Evolutionary conservation across 2,329 filamentous ascomycete genomes (phyloP), one percentile per base, ranked within the genome.

Genomic region (Cladosporium sp.): DNA sequence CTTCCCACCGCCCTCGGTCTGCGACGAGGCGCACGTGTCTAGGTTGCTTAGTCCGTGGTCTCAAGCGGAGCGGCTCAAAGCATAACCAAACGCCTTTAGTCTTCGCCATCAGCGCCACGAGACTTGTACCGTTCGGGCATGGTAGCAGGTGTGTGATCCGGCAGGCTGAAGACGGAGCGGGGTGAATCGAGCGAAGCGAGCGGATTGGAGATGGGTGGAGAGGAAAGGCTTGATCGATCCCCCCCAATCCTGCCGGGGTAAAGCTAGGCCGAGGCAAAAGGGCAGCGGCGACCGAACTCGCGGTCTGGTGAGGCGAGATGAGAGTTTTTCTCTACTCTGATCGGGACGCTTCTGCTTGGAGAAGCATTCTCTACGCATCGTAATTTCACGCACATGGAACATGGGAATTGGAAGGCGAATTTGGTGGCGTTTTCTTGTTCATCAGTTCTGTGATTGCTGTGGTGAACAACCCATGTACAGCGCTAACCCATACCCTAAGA

Each of bases 51-150:
- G 15, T n/a, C n/a, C n/a, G 7, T 47, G 44, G 44, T n/a, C 44
- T 47, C 44, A 24, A 47, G 44, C 44, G 44, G 32, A n/a, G 24
- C 34, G 34, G 44, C 34, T 39, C 44, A 39, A 15, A 34, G 38
- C 44, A 22, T 19, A 34, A 36, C 43, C n/a, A 18, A 29, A 29
- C 29, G 43, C 43, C 30, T 45, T n/a, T 27, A 27, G 22, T 27
- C 22, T 27, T 27, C 22, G 34, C 29, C 43, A 45, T 45, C n/a
- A n/a, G n/a, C n/a, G n/a, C n/a, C n/a, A 24, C 6, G 19, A 9
- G 32, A 45, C 43, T 27, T 45, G 30, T 45, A 27, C 43, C 11
- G 24, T 45, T 45, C 19, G 19, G 43, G 43, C 19, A 45, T 22
- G 30, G 43, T 37, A 30, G 18, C 36, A n/a, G n/a, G n/a, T n/a